phyloP scores from a whole-genome alignment of 306 rosid species.

The Vigna angularis region DNA sequence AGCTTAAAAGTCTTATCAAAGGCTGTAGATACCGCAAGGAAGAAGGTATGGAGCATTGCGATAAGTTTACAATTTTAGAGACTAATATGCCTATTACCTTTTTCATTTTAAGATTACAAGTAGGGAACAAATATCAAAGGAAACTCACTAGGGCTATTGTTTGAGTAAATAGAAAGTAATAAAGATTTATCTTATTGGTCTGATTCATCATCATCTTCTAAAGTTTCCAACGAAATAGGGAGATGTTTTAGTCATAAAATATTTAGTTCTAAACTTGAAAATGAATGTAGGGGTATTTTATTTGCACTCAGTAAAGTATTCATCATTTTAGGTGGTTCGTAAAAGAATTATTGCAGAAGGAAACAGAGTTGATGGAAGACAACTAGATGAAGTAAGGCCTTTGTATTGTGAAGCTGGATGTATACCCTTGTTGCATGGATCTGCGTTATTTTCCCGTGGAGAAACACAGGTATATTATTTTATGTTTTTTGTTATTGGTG shows the following conservation, averaged over 20 bases:
- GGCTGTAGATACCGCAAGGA: slow-evolving; percentile 93
- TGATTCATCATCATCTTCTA: slow-evolving; percentile 22
- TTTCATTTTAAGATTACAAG: not conserved
- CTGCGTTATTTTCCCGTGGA: slow-evolving; percentile 90
- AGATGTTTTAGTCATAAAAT: not conserved
- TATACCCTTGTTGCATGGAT: slow-evolving; percentile 79
- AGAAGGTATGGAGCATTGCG: slow-evolving; percentile 63
- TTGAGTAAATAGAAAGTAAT: not conserved
- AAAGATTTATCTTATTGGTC: not conserved
- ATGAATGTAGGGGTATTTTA: not conserved
- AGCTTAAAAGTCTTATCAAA: slow-evolving; percentile 79
- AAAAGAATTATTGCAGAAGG: slow-evolving; percentile 85
- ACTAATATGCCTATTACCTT: not conserved
- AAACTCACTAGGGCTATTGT: not conserved
- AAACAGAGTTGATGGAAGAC: slow-evolving; percentile 87
- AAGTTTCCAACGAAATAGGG: not conserved
- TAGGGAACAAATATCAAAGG: not conserved
- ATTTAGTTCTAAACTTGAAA: slow-evolving; percentile 25
- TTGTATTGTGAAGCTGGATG: slow-evolving; percentile 84
- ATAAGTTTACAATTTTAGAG: slow-evolving; percentile 34
- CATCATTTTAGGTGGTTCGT: slow-evolving; percentile 76
- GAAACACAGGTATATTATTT: slow-evolving; percentile 81
- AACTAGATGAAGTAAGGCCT: slow-evolving; percentile 96
- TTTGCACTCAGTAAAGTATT: slow-evolving; percentile 3
- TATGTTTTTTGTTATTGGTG: slow-evolving; percentile 32